phyloP scores from a whole-genome alignment of 108 stramenopile genomes.

The Skeletonema menzelii region DNA sequence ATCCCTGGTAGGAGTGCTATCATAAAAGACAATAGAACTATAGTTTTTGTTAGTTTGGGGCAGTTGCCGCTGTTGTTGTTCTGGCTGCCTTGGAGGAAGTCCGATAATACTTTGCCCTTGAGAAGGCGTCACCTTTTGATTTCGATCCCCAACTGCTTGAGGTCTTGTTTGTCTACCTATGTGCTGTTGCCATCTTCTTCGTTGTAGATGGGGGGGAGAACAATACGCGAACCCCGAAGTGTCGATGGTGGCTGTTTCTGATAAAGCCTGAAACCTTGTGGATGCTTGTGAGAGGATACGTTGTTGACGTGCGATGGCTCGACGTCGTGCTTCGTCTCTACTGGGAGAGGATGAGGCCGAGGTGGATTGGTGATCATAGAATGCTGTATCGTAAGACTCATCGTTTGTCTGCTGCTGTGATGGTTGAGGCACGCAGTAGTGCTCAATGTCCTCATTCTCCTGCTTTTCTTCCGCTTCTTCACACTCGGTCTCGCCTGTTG shows the following conservation, averaged over 20 bases:
- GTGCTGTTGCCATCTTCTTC: not conserved
- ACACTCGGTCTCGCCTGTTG: not conserved
- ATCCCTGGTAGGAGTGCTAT: constrained; percentile 1
- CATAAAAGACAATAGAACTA: constrained; percentile 25
- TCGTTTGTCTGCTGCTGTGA: not conserved
- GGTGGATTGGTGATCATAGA: not conserved
- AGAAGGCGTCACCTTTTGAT: not conserved
- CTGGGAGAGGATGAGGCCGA: not conserved
- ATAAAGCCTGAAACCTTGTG: constrained; percentile 7
- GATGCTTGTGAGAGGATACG: constrained; percentile 15
- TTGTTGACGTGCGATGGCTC: constrained; percentile 19
- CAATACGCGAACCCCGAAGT: not conserved
- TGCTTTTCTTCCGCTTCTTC: not conserved
- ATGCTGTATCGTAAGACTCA: not conserved
- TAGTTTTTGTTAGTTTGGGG: constrained; percentile 4
- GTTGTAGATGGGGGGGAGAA: not conserved
- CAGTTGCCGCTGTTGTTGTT: not conserved
- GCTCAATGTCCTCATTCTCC: not conserved
- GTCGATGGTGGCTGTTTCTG: constrained; percentile 10
- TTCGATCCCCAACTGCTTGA: not conserved
- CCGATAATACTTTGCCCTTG: not conserved
- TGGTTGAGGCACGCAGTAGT: not conserved
- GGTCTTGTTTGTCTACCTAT: not conserved
- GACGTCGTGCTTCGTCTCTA: not conserved
- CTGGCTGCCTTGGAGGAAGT: not conserved